Conservation (phyloP, 495 filamentous ascomycete genomes). For the Tuber brumale region DNA sequence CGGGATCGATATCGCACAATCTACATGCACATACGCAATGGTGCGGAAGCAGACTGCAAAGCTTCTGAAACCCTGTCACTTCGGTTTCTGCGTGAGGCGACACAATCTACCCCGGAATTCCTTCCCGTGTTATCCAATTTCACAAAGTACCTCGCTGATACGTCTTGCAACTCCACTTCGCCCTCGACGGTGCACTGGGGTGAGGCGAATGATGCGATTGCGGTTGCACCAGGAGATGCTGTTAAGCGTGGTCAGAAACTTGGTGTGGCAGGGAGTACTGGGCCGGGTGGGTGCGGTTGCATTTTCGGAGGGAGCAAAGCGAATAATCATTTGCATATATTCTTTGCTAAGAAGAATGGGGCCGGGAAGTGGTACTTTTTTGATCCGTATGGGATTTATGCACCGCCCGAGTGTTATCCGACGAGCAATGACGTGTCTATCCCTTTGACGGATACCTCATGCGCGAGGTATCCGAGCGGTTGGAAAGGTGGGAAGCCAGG, state of each 20-base stretch:
- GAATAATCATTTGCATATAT: not conserved
- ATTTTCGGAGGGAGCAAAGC: not conserved
- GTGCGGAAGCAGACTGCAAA: not conserved
- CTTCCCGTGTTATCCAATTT: too few species aligned
- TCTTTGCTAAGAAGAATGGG: not conserved
- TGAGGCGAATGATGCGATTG: not conserved
- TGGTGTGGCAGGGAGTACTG: not conserved
- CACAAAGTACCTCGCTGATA: too few species aligned
- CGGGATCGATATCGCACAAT: conserved; percentile 4
- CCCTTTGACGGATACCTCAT: not conserved
- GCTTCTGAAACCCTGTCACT: not conserved
- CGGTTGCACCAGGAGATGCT: not conserved
- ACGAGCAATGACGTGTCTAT: not conserved
- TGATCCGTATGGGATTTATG: conserved; percentile 9
- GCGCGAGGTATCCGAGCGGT: not conserved
- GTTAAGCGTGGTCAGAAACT: conserved; percentile 1
- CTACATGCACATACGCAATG: conserved; percentile 10
- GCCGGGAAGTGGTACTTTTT: not conserved
- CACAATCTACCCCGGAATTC: too few species aligned
- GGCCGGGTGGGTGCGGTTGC: conserved; percentile 3
- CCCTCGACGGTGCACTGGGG: not conserved
- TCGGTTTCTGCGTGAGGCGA: not conserved
- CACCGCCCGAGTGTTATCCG: not conserved
- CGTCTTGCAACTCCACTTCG: not conserved
- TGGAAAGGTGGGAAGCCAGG: not conserved